A percentile compares a stretch with the other conserved stretches of the same genome.
Conservation (phyloP, 805 yeast species). For the Brettanomyces naardenensis region DNA sequence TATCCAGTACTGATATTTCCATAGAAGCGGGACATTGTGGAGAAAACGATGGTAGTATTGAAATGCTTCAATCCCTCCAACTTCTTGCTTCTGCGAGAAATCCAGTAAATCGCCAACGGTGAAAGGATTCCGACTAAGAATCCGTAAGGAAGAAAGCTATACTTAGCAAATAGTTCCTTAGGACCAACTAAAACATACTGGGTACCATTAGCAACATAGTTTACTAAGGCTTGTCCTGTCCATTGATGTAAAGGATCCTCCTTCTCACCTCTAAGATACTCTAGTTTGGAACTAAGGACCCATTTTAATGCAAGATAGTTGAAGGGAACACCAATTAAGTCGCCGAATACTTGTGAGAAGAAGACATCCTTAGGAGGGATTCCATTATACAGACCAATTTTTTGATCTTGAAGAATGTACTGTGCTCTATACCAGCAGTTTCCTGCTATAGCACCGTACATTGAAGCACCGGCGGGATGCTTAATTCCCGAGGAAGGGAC, state of each 20-base stretch:
- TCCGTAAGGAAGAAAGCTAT: conserved; percentile 37
- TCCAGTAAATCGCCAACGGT: conserved; percentile 27
- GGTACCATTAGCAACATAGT: conserved; percentile 39
- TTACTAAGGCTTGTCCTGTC: conserved; percentile 39
- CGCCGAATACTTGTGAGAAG: conserved; percentile 44
- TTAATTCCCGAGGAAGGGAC: conserved; percentile 8
- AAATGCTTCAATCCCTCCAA: conserved; percentile 24
- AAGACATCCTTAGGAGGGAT: conserved; percentile 45
- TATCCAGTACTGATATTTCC: conserved; percentile 44
- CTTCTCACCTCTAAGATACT: conserved; percentile 22
- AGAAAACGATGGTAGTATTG: conserved; percentile 42
- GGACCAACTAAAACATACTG: conserved; percentile 47
- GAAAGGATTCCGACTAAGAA: conserved; percentile 32
- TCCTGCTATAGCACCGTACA: conserved; percentile 46
- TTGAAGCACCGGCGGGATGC: conserved; percentile 42
- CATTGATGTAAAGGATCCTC: conserved; percentile 42
- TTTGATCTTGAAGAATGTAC: conserved; percentile 30
- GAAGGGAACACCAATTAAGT: conserved; percentile 43
- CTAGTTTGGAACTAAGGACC: conserved; percentile 32
- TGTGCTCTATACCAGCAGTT: conserved; percentile 48
- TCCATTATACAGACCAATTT: conserved; percentile 46
- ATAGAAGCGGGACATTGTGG: conserved; percentile 39
- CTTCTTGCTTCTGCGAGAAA: conserved; percentile 7
- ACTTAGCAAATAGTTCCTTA: conserved; percentile 32
- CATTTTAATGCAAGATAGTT: conserved; percentile 42